Evolutionary conservation across 2,329 filamentous ascomycete species (phyloP).

Genomic region (Diaporthe longicolla): DNA sequence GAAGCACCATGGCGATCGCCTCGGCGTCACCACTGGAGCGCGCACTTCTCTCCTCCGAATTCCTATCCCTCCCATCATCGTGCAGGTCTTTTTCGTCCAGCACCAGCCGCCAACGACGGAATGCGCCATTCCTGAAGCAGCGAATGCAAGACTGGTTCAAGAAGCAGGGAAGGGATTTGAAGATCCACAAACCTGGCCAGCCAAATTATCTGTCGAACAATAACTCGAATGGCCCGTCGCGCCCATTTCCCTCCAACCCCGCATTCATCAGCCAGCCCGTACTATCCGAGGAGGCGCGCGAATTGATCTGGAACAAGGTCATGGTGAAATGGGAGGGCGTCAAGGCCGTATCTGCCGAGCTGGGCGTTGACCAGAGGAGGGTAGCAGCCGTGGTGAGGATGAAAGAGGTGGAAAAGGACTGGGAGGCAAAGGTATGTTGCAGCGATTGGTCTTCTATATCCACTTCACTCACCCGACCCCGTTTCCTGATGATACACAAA

Average conservation of each 20-base stretch:
- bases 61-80: slow-evolving; percentile 29
- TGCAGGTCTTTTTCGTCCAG: slow-evolving; percentile 57
- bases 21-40: slow-evolving; percentile 35
- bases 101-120: slow-evolving; percentile 53
- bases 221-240: slow-evolving; percentile 50
- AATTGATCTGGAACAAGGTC: slow-evolving; percentile 81
- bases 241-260: slow-evolving; percentile 82
- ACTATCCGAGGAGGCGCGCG: slow-evolving; percentile 79
- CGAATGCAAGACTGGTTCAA: slow-evolving; percentile 56
- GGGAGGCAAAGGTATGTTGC: slow-evolving; percentile 79
- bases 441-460: not conserved
- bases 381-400: slow-evolving; percentile 89
- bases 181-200: slow-evolving; percentile 39
- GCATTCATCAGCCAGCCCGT: slow-evolving; percentile 80
- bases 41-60: slow-evolving; percentile 32
- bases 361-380: slow-evolving; percentile 84
- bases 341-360: slow-evolving; percentile 81
- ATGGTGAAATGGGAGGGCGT: slow-evolving; percentile 76
- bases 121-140: slow-evolving; percentile 54
- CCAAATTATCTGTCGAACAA: slow-evolving; percentile 56
- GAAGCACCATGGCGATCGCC: slow-evolving; percentile 18
- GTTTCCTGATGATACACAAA: slow-evolving; percentile 73
- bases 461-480: slow-evolving; percentile 18
- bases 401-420: slow-evolving; percentile 87
- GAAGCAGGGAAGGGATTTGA: slow-evolving; percentile 41